Conservation (phyloP, 2,329 filamentous ascomycete species). For the Neoascochyta sp. region DNA sequence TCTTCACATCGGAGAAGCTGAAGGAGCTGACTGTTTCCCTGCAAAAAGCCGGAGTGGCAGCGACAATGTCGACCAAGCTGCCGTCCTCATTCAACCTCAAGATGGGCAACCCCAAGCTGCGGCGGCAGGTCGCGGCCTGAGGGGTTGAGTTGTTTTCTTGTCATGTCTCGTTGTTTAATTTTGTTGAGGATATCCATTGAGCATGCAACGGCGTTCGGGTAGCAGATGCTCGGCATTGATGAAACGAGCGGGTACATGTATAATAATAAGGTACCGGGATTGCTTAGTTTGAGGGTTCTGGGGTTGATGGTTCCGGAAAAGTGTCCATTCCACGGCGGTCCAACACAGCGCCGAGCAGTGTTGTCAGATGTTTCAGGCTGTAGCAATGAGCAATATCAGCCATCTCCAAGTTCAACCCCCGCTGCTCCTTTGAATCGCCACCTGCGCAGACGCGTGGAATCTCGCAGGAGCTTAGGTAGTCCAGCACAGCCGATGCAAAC, state of each 20-base stretch:
- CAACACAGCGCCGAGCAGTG: too few relatives aligned
- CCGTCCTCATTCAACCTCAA: constrained; percentile 34
- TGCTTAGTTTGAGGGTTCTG: too few relatives aligned
- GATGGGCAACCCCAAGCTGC: constrained; percentile 25
- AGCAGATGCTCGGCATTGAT: constrained; percentile 11
- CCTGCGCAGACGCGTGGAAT: too few relatives aligned
- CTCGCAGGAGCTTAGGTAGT: too few relatives aligned
- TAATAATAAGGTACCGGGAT: too few relatives aligned
- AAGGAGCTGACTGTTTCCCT: constrained; percentile 33
- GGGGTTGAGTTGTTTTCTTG: constrained; percentile 3
- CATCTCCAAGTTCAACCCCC: too few relatives aligned
- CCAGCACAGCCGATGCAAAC: too few relatives aligned
- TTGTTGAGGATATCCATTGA: constrained; percentile 21
- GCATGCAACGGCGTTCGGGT: constrained; percentile 22
- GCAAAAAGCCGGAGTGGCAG: constrained; percentile 40
- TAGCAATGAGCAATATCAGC: too few relatives aligned
- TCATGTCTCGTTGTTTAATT: constrained; percentile 11
- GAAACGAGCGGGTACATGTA: constrained; percentile 7
- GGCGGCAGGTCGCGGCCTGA: constrained; percentile 16
- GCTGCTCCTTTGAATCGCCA: too few relatives aligned
- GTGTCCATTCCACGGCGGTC: too few relatives aligned
- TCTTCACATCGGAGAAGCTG: constrained; percentile 35
- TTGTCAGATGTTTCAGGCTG: too few relatives aligned
- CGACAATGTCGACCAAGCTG: constrained; percentile 31
- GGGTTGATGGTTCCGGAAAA: too few relatives aligned